phyloP scores from a whole-genome alignment of 192 early-diverging fungal genomes.

The Diversispora eburnea region DNA sequence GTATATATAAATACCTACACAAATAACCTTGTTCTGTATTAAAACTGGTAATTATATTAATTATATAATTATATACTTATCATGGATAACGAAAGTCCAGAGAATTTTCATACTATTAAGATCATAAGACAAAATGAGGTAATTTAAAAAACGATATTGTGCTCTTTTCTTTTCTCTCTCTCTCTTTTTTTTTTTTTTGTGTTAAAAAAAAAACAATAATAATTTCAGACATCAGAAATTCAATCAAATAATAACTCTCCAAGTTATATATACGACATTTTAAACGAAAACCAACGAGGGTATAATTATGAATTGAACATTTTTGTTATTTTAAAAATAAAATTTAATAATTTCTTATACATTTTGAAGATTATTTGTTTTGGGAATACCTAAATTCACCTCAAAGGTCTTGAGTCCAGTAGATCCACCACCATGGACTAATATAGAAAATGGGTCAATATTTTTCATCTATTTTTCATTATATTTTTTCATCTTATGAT shows the following conservation, averaged over 20 bases:
- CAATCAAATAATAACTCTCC: neutral
- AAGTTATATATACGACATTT: constrained; percentile 37
- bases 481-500: neutral
- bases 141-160: no score
- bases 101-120: no score
- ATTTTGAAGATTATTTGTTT: constrained; percentile 23
- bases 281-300: constrained; percentile 47
- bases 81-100: no score
- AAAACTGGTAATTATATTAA: no score
- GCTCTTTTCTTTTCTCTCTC: no score
- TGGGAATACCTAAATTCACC: constrained; percentile 46
- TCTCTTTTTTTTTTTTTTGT: no score
- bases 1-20: no score
- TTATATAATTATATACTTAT: no score
- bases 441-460: constrained; percentile 37
- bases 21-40: no score
- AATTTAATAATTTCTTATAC: neutral
- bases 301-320: neutral
- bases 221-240: no score
- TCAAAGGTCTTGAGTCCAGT: constrained; percentile 53
- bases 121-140: no score
- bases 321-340: neutral
- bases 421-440: constrained; percentile 54
- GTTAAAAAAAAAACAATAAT: no score
- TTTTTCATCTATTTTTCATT: neutral